Conservation (phyloP, 192 early-diverging fungal genomes). For the Lobosporangium transversale region DNA sequence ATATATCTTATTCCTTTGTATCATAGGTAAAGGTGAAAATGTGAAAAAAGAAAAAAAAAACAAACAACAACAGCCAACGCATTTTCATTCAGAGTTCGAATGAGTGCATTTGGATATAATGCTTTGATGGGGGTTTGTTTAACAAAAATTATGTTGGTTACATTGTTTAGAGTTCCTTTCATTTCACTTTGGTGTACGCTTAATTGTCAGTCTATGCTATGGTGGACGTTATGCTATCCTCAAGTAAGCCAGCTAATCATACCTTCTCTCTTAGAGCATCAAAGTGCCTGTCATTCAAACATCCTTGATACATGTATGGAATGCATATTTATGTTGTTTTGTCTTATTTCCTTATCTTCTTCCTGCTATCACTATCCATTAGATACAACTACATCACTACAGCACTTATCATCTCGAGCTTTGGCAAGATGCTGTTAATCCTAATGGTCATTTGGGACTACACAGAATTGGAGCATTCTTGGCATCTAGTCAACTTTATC, state of each 20-base stretch:
- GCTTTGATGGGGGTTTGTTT: too few relatives aligned
- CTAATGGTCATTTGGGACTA: slow-evolving; percentile 95
- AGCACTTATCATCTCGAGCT: slow-evolving; percentile 82
- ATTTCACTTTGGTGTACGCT: slow-evolving; percentile 66
- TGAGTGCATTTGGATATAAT: too few relatives aligned
- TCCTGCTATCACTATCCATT: not conserved
- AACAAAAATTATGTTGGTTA: not conserved
- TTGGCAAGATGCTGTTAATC: slow-evolving; percentile 88
- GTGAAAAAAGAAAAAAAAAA: too few relatives aligned
- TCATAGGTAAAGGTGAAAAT: slow-evolving; percentile 70
- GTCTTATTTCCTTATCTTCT: not conserved
- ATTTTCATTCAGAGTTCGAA: too few relatives aligned
- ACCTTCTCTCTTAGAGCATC: too few relatives aligned
- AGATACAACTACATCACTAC: slow-evolving; percentile 74
- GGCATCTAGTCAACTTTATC: slow-evolving; percentile 77
- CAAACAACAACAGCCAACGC: too few relatives aligned
- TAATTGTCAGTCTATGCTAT: slow-evolving; percentile 58
- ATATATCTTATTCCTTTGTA: slow-evolving; percentile 76
- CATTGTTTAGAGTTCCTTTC: slow-evolving; percentile 61
- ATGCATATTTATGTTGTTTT: too few relatives aligned
- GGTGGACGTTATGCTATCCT: slow-evolving; percentile 55
- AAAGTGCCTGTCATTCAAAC: too few relatives aligned
- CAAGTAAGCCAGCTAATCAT: slow-evolving; percentile 29
- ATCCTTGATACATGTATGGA: too few relatives aligned
- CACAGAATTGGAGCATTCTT: slow-evolving; percentile 80